Percentiles rank a stretch among this genome's conserved stretches.
Conservation (phyloP, 106 monocot genomes). For the Dioscorea dumetorum region DNA sequence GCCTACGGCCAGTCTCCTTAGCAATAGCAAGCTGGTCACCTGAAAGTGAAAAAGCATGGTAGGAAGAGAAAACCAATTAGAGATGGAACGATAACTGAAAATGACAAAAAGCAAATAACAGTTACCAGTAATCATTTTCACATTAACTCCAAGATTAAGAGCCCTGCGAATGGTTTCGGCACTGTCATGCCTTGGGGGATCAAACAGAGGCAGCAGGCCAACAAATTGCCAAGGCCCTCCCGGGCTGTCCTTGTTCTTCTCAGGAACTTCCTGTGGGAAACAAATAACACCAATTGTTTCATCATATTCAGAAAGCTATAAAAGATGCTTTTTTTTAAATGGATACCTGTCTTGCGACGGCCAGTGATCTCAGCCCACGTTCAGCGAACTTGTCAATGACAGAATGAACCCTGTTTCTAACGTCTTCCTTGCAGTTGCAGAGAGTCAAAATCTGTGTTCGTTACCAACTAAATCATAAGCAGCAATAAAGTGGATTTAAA, state of each 20-base stretch:
- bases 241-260: slow-evolving; percentile 63
- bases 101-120: not conserved
- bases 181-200: slow-evolving; percentile 84
- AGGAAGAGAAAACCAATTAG: not conserved
- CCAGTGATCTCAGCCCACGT: slow-evolving; percentile 70
- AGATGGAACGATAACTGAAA: too few relatives aligned
- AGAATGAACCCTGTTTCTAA: slow-evolving; percentile 47
- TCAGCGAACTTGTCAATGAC: slow-evolving; percentile 72
- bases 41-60: slow-evolving; percentile 5
- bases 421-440: slow-evolving; percentile 56
- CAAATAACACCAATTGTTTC: not conserved
- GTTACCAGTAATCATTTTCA: slow-evolving; percentile 89
- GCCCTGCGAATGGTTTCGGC: slow-evolving; percentile 74
- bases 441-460: slow-evolving; percentile 53
- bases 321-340: not conserved
- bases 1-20: slow-evolving; percentile 70
- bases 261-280: slow-evolving; percentile 72
- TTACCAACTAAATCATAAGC: not conserved
- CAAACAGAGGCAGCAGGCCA: slow-evolving; percentile 66
- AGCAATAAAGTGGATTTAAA: too few relatives aligned
- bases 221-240: slow-evolving; percentile 83
- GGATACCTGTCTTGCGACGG: slow-evolving; percentile 56
- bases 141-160: slow-evolving; percentile 83
- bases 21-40: slow-evolving; percentile 75
- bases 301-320: not conserved